phyloP scores from a whole-genome alignment of 192 early-diverging fungal genomes.

The Backusella circina region DNA sequence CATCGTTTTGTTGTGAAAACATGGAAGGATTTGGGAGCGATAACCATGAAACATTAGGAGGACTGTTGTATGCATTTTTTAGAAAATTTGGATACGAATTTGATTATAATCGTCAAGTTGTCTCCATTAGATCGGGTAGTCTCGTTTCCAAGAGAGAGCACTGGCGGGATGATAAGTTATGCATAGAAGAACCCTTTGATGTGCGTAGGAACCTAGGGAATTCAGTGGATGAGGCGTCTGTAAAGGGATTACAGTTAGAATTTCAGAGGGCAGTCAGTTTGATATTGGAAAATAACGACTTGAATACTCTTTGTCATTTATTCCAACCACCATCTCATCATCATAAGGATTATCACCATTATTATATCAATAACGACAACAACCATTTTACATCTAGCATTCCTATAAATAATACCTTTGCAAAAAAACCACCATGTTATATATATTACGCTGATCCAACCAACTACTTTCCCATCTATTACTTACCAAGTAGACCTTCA shows the following conservation, averaged over 20 bases:
- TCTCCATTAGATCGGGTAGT: slow-evolving; percentile 76
- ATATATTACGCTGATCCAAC: background rate
- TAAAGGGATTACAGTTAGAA: slow-evolving; percentile 76
- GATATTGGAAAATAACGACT: background rate
- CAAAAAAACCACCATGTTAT: background rate
- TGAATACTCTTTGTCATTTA: background rate
- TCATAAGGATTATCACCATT: background rate
- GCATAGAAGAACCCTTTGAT: slow-evolving; percentile 94
- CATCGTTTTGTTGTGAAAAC: slow-evolving; percentile 47
- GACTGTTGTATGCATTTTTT: slow-evolving; percentile 86
- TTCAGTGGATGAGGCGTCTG: slow-evolving; percentile 73
- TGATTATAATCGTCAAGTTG: slow-evolving; percentile 74
- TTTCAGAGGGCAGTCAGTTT: slow-evolving; percentile 64
- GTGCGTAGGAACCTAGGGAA: slow-evolving; percentile 87
- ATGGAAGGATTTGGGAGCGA: slow-evolving; percentile 59
- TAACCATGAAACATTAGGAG: slow-evolving; percentile 76
- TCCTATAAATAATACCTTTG: background rate
- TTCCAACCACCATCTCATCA: background rate
- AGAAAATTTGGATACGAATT: slow-evolving; percentile 76
- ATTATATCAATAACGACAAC: background rate
- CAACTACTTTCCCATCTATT: background rate
- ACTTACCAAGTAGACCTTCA: background rate
- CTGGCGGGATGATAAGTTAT: slow-evolving; percentile 83
- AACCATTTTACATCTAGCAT: background rate
- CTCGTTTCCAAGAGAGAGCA: slow-evolving; percentile 77